These are phyloP conservation scores for Halophytophthora batemanensis DNA, from an alignment of 352 stramenopile genomes.

Conservation along the genomic window DNA sequence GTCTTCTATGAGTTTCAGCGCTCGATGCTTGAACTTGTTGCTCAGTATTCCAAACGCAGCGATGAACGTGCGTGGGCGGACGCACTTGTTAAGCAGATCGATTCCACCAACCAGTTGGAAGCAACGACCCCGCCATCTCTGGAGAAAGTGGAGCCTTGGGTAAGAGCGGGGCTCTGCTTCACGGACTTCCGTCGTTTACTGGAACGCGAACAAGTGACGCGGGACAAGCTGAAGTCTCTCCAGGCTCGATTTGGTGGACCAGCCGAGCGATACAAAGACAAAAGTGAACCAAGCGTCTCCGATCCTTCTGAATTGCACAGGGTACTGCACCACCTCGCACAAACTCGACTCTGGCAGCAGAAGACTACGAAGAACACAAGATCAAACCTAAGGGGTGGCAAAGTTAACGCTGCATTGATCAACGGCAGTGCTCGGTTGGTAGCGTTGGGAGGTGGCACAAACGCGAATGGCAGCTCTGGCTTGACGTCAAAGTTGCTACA, in stretches of 20 bases:
- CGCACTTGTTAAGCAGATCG: slow-evolving; percentile 3
- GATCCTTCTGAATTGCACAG: not conserved
- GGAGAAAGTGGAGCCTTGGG: slow-evolving; percentile 21
- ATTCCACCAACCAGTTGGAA: not conserved
- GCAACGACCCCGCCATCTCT: slow-evolving; percentile 19
- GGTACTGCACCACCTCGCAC: slow-evolving; percentile 10
- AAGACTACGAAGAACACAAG: not conserved
- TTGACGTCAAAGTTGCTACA: slow-evolving; percentile 9
- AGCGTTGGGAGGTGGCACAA: not conserved
- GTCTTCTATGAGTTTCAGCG: slow-evolving; percentile 29
- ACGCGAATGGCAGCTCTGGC: slow-evolving; percentile 1
- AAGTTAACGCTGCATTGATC: slow-evolving; percentile 5
- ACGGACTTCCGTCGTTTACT: slow-evolving; percentile 28
- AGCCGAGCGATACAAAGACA: not conserved
- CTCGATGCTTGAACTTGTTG: slow-evolving; percentile 27
- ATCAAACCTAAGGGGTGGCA: not conserved
- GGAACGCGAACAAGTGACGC: slow-evolving; percentile 19
- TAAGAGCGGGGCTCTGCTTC: slow-evolving; percentile 22
- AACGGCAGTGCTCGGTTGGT: slow-evolving; percentile 9
- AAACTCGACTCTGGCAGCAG: slow-evolving; percentile 8
- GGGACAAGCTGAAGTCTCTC: slow-evolving; percentile 29
- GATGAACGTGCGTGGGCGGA: slow-evolving; percentile 33
- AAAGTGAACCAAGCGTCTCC: not conserved
- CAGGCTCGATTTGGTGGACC: slow-evolving; percentile 14
- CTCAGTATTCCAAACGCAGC: slow-evolving; percentile 19